Evolutionary conservation across 768 basidiomycete species (phyloP).

Genomic region (Leccinum arenicola): DNA sequence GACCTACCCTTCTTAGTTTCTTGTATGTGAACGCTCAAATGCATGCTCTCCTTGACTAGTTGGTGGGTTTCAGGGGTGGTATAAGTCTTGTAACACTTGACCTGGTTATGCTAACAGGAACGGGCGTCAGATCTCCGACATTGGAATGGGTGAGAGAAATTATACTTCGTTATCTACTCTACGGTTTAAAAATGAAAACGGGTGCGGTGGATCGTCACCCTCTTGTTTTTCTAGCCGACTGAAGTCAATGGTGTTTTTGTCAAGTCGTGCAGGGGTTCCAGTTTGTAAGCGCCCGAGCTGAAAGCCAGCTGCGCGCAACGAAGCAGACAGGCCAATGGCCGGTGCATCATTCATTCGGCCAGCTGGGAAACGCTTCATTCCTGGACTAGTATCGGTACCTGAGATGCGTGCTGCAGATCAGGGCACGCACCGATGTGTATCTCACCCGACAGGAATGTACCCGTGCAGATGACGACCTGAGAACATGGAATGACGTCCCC

Average conservation of each 20-base stretch:
- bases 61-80: conserved; percentile 75
- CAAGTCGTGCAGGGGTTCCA: conserved; percentile 81
- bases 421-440: conserved; percentile 72
- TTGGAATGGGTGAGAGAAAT: conserved; percentile 13
- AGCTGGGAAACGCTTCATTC: conserved; percentile 72
- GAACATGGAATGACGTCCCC: conserved; percentile 76
- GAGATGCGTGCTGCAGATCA: background rate
- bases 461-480: conserved; percentile 85
- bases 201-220: conserved; percentile 62
- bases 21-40: conserved; percentile 80
- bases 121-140: background rate
- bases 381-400: conserved; percentile 29
- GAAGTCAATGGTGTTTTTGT: conserved; percentile 69
- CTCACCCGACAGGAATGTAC: conserved; percentile 88
- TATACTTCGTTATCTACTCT: conserved; percentile 66
- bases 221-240: conserved; percentile 55
- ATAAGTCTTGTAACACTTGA: conserved; percentile 66
- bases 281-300: conserved; percentile 81
- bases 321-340: conserved; percentile 71
- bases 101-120: conserved; percentile 60
- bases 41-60: conserved; percentile 72
- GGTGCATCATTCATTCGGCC: conserved; percentile 74
- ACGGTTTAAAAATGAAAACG: conserved; percentile 76
- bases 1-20: conserved; percentile 78
- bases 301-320: conserved; percentile 74